Conservation (phyloP, 1,139 yeast genomes). For the Taiozyma sp. region DNA sequence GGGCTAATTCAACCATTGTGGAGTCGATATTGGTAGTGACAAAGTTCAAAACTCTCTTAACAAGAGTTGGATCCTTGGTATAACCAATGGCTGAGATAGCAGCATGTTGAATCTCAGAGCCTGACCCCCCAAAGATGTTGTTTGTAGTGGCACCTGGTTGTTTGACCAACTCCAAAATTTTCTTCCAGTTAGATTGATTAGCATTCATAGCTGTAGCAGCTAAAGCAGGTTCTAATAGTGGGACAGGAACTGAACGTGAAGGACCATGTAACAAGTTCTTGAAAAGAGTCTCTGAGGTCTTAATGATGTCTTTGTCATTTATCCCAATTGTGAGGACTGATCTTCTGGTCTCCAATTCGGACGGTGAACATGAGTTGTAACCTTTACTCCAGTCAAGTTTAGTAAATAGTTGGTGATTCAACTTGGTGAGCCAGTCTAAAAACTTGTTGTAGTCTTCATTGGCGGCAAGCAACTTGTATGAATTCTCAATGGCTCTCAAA, state of each 20-base stretch:
- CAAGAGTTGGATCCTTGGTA: conserved; percentile 38
- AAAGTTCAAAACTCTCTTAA: conserved; percentile 49
- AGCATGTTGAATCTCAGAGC: conserved; percentile 42
- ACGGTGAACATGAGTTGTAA: conserved; percentile 16
- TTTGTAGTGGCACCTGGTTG: conserved; percentile 34
- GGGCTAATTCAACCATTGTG: conserved; percentile 47
- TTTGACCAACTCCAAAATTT: conserved; percentile 46
- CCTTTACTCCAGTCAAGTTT: conserved; percentile 15
- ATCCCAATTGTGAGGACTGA: conserved; percentile 19
- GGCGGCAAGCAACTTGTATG: conserved; percentile 15
- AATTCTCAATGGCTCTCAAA: conserved; percentile 19
- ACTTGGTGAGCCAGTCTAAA: conserved; percentile 29
- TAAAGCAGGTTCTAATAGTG: conserved; percentile 35
- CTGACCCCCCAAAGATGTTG: conserved; percentile 23
- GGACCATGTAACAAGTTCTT: conserved; percentile 49
- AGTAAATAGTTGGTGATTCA: conserved; percentile 18
- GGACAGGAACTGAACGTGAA: conserved; percentile 43
- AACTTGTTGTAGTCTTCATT: conserved; percentile 7
- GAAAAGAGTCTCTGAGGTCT: conserved; percentile 36
- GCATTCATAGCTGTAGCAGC: conserved; percentile 30
- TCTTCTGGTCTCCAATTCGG: conserved; percentile 40
- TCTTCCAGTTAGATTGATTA: conserved; percentile 51
- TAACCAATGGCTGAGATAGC: conserved; percentile 54
- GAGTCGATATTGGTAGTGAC: conserved; percentile 51
- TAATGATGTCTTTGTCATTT: conserved; percentile 27